phyloP scores from a whole-genome alignment of 192 early-diverging fungal species.

The Podila minutissima region DNA sequence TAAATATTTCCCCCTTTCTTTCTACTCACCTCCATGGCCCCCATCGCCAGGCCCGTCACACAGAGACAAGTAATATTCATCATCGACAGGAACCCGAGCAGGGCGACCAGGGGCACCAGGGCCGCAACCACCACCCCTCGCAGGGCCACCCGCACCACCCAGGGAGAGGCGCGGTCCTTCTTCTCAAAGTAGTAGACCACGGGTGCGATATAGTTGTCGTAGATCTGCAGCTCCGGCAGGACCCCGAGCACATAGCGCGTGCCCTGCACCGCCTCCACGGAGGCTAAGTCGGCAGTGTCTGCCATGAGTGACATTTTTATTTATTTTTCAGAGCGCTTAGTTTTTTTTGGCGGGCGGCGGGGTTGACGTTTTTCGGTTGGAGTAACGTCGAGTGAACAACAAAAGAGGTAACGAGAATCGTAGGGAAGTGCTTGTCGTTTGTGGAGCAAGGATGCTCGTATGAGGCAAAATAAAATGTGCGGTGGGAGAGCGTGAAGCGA shows the following conservation, averaged over 20 bases:
- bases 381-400: too few relatives aligned
- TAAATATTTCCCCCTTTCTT: too few relatives aligned
- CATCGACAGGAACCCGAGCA: neutral
- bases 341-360: too few relatives aligned
- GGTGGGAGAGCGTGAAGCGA: neutral
- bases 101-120: neutral
- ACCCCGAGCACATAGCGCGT: neutral
- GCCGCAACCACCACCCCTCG: neutral
- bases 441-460: too few relatives aligned
- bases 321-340: neutral
- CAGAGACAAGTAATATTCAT: neutral
- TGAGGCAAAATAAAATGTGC: neutral
- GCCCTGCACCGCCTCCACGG: neutral
- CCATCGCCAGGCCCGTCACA: neutral
- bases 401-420: too few relatives aligned
- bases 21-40: neutral
- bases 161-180: neutral
- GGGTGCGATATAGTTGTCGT: neutral
- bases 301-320: neutral
- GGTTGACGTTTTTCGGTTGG: too few relatives aligned
- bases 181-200: neutral
- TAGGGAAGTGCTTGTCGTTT: too few relatives aligned
- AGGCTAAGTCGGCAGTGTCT: neutral
- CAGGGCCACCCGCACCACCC: neutral
- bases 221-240: neutral